A percentile compares a stretch with the other conserved stretches of the same genome.
These are phyloP conservation scores for Crepidotus variabilis DNA, from an alignment of 768 basidiomycete species.

Conservation along the genomic window DNA sequence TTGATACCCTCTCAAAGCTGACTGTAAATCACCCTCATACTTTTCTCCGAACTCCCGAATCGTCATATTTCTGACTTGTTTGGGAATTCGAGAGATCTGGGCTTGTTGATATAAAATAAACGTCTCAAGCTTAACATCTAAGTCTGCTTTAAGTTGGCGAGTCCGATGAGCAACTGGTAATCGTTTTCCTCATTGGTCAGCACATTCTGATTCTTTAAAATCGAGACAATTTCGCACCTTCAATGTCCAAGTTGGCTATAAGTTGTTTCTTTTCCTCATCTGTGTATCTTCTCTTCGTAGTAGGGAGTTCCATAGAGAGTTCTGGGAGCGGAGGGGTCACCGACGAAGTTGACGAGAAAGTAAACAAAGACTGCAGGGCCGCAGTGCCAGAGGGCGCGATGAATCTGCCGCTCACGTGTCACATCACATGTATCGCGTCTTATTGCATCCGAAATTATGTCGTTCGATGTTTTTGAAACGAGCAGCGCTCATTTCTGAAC, in stretches of 20 bases:
- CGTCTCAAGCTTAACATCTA: slow-evolving; percentile 67
- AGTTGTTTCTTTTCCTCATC: slow-evolving; percentile 74
- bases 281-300: slow-evolving; percentile 35
- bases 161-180: slow-evolving; percentile 66
- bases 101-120: slow-evolving; percentile 75
- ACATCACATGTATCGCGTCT: slow-evolving; percentile 42
- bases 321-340: background rate
- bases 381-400: slow-evolving; percentile 11
- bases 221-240: slow-evolving; percentile 43
- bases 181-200: background rate
- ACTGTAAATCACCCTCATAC: slow-evolving; percentile 74
- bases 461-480: slow-evolving; percentile 15
- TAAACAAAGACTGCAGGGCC: slow-evolving; percentile 18
- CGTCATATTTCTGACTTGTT: slow-evolving; percentile 64
- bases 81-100: slow-evolving; percentile 70
- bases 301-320: slow-evolving; percentile 25
- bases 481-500: background rate
- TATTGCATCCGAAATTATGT: slow-evolving; percentile 10
- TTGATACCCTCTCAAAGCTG: slow-evolving; percentile 64
- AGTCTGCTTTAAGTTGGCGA: slow-evolving; percentile 72
- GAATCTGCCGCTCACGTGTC: slow-evolving; percentile 31
- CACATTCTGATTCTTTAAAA: background rate
- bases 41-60: slow-evolving; percentile 78
- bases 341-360: slow-evolving; percentile 6
- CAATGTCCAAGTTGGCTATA: slow-evolving; percentile 74